Percentiles rank a stretch among this genome's conserved stretches.
Conservation (phyloP, 2,329 filamentous ascomycete species). For the Penicillium polonicum region DNA sequence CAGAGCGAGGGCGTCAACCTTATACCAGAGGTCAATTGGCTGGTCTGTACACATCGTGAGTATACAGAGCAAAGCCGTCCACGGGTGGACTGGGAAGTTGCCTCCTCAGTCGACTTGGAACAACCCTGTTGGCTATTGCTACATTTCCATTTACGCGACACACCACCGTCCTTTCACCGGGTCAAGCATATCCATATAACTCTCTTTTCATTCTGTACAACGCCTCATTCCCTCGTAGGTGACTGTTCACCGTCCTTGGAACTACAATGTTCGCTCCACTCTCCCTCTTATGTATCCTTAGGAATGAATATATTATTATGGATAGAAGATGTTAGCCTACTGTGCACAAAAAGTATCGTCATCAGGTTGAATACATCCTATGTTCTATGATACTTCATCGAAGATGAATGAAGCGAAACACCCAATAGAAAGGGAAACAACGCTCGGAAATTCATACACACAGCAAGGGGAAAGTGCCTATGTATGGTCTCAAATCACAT, state of each 20-base stretch:
- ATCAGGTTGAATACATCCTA: neutral
- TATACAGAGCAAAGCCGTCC: neutral
- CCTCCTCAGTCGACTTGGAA: neutral
- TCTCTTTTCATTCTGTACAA: neutral
- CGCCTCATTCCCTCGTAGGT: neutral
- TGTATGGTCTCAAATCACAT: neutral
- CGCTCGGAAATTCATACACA: neutral
- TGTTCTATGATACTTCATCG: neutral
- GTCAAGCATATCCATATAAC: neutral
- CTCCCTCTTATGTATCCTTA: slow-evolving; percentile 14
- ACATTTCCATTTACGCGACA: neutral
- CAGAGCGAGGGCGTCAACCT: slow-evolving; percentile 33
- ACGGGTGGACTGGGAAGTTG: neutral
- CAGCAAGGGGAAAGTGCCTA: neutral
- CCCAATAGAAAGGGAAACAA: neutral
- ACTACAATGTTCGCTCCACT: neutral
- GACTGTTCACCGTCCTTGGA: neutral
- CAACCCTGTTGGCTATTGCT: neutral
- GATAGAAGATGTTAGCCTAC: neutral
- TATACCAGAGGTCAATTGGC: slow-evolving; percentile 24
- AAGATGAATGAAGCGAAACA: neutral
- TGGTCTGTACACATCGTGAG: slow-evolving; percentile 24
- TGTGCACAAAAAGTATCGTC: neutral
- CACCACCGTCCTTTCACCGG: neutral
- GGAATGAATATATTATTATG: neutral